Conservation (phyloP, 2,329 filamentous ascomycete genomes). For the Ophidiomyces ophidiicola region DNA sequence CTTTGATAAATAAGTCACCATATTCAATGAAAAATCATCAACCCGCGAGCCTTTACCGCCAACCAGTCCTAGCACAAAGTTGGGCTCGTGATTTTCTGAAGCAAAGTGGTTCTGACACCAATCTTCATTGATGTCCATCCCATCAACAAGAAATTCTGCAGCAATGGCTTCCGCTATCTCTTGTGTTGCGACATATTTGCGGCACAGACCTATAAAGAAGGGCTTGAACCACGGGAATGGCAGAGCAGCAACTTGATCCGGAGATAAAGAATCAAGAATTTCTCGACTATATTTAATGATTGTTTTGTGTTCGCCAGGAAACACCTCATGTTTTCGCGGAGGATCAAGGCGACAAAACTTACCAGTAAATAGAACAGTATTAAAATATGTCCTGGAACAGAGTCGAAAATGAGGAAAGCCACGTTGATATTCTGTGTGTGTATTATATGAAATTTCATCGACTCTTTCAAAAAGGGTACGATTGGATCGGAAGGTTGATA, state of each 20-base stretch:
- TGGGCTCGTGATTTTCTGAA: conserved; percentile 8
- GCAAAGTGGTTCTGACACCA: conserved; percentile 16
- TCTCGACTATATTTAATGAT: conserved; percentile 58
- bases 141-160: conserved; percentile 21
- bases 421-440: conserved; percentile 20
- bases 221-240: conserved; percentile 18
- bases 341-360: conserved; percentile 15
- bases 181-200: conserved; percentile 15
- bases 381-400: conserved; percentile 8
- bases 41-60: too few relatives aligned
- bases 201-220: conserved; percentile 16
- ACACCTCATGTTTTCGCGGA: conserved; percentile 11
- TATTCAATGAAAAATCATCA: too few relatives aligned
- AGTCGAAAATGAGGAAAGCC: conserved; percentile 16
- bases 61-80: conserved; percentile 18
- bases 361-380: conserved; percentile 16
- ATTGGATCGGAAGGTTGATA: conserved; percentile 29
- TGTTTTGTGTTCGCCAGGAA: conserved; percentile 42
- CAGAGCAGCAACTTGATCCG: conserved; percentile 19
- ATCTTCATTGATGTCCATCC: conserved; percentile 18
- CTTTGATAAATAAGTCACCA: too few relatives aligned
- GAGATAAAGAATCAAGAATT: conserved; percentile 58
- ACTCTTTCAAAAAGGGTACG: conserved; percentile 26
- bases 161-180: conserved; percentile 21
- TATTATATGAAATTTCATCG: conserved; percentile 14